Conservation (phyloP, 345 rosid genomes). For the Lumnitzera racemosa region DNA sequence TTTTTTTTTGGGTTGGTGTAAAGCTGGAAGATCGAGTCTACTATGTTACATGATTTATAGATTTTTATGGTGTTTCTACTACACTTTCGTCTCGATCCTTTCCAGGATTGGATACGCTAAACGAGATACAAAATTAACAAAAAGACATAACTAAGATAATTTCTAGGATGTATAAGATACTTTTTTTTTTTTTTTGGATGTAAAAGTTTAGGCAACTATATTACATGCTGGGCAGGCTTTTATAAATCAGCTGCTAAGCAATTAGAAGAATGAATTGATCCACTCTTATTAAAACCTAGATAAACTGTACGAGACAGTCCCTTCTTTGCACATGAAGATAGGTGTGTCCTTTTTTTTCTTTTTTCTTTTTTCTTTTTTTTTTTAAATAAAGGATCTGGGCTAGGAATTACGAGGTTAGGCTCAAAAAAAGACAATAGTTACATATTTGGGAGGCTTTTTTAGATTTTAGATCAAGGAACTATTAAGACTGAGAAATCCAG, state of each 20-base stretch:
- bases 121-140: neutral
- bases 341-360: neutral
- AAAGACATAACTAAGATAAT: neutral
- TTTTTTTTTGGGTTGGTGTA: constrained; percentile 11
- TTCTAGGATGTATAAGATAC: constrained; percentile 11
- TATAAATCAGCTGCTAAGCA: constrained; percentile 47
- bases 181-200: constrained; percentile 1
- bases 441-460: too few relatives aligned
- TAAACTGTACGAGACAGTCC: neutral
- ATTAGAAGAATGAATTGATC: constrained; percentile 17
- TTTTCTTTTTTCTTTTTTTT: neutral
- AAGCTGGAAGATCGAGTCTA: constrained; percentile 2
- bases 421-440: too few relatives aligned
- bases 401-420: too few relatives aligned
- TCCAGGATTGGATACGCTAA: constrained; percentile 28
- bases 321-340: too few relatives aligned
- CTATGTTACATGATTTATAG: constrained; percentile 47
- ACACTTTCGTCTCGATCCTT: constrained; percentile 33
- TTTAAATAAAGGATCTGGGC: neutral
- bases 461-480: too few relatives aligned
- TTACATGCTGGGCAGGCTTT: constrained; percentile 54
- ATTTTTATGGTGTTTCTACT: constrained; percentile 47
- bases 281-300: constrained; percentile 18
- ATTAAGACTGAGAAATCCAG: too few relatives aligned
- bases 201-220: constrained; percentile 1